A percentile compares a stretch with the other conserved stretches of the same genome.
These are phyloP conservation scores for Cyclaneusma minus DNA, from an alignment of 2,329 filamentous ascomycete species.

Conservation along the genomic window DNA sequence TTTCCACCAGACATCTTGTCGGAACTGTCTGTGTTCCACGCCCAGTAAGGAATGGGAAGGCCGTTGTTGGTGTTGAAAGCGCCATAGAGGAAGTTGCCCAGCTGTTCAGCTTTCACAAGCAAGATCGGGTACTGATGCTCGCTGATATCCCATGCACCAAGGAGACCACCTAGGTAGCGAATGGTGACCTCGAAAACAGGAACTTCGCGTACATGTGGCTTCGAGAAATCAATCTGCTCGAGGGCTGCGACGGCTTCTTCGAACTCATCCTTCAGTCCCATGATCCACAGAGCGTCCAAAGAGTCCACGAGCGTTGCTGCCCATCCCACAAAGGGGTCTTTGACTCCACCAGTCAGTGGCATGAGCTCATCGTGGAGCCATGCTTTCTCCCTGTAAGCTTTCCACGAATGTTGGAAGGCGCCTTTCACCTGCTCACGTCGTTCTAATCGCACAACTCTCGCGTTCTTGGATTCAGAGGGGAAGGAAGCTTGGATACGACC, in stretches of 20 bases:
- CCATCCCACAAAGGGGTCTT: conserved; percentile 80
- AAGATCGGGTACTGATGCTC: conserved; percentile 17
- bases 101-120: conserved; percentile 49
- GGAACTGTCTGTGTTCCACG: conserved; percentile 38
- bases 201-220: conserved; percentile 5
- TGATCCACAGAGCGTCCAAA: conserved; percentile 72
- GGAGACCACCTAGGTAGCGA: conserved; percentile 10
- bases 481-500: conserved; percentile 5
- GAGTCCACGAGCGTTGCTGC: conserved; percentile 71
- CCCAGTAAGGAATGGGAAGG: conserved; percentile 69
- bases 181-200: conserved; percentile 12
- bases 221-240: conserved; percentile 35
- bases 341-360: conserved; percentile 48
- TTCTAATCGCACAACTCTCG: conserved; percentile 3
- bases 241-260: conserved; percentile 56
- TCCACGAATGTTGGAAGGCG: conserved; percentile 33
- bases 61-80: conserved; percentile 75
- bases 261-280: conserved; percentile 62
- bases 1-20: conserved; percentile 3
- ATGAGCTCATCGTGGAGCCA: conserved; percentile 74
- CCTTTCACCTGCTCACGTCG: conserved; percentile 8
- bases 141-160: conserved; percentile 6
- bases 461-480: conserved; percentile 1
- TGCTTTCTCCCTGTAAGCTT: conserved; percentile 61
- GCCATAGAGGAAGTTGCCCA: conserved; percentile 52